phyloP scores from a whole-genome alignment of 1,284 basidiomycete species.

The Tilletia indica region DNA sequence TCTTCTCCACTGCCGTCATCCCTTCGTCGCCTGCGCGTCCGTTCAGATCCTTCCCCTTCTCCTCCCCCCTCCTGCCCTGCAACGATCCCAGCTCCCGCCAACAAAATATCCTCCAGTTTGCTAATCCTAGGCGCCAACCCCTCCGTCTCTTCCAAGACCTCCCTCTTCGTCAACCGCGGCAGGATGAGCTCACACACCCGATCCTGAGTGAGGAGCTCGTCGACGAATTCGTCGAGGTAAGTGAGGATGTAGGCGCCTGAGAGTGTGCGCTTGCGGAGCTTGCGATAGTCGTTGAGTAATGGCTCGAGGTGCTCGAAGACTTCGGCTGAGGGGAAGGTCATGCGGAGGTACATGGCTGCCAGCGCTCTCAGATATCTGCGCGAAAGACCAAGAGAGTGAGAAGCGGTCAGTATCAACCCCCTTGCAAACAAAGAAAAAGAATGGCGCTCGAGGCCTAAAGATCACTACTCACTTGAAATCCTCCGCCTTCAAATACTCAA shows the following conservation, averaged over 20 bases:
- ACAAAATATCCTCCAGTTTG: conserved; percentile 65
- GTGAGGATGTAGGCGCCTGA: conserved; percentile 64
- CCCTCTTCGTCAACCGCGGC: conserved; percentile 80
- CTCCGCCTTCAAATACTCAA: conserved; percentile 89
- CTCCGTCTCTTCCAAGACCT: conserved; percentile 84
- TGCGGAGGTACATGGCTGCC: conserved; percentile 87
- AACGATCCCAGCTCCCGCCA: not conserved
- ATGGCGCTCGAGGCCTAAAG: not conserved
- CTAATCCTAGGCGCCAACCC: conserved; percentile 69
- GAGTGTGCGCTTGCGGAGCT: conserved; percentile 71
- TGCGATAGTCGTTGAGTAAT: conserved; percentile 86
- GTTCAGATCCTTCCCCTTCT: too few relatives aligned
- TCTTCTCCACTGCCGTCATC: conserved; percentile 6
- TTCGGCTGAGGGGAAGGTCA: conserved; percentile 85
- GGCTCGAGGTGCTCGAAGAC: conserved; percentile 92
- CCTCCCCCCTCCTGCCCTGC: not conserved
- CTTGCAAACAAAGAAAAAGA: not conserved
- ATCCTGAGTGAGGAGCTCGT: conserved; percentile 80
- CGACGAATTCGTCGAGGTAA: conserved; percentile 88
- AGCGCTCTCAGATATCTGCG: conserved; percentile 85
- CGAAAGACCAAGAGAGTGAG: not conserved
- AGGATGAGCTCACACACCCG: conserved; percentile 95
- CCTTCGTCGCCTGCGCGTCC: not conserved
- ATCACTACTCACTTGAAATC: conserved; percentile 83
- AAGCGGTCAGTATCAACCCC: not conserved